Evolutionary conservation across 805 yeast genomes (phyloP).

Genomic region (Tetrapisispora fleetii): DNA sequence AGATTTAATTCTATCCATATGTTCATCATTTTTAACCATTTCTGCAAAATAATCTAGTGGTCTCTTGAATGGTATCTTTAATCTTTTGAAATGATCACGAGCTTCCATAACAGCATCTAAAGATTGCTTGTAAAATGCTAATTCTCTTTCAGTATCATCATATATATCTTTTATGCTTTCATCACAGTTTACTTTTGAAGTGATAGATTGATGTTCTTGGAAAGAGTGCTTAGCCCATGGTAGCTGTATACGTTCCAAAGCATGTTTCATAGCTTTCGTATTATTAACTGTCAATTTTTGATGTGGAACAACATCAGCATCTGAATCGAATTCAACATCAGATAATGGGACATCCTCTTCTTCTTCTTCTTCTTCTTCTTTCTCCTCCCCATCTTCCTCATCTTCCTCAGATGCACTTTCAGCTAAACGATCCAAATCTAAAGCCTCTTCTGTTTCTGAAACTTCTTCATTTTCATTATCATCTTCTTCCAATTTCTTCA

Average conservation of each 20-base stretch:
- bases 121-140: slow-evolving; percentile 92
- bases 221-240: slow-evolving; percentile 56
- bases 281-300: slow-evolving; percentile 86
- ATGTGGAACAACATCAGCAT: slow-evolving; percentile 88
- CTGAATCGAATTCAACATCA: slow-evolving; percentile 87
- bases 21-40: slow-evolving; percentile 96
- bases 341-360: slow-evolving; percentile 81
- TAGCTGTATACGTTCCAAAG: slow-evolving; percentile 55
- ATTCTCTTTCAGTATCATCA: slow-evolving; percentile 92
- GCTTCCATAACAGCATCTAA: slow-evolving; percentile 72
- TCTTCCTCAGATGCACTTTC: slow-evolving; percentile 27
- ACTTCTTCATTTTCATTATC: slow-evolving; percentile 30
- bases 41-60: slow-evolving; percentile 97
- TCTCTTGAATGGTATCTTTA: slow-evolving; percentile 80
- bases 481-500: slow-evolving; percentile 29
- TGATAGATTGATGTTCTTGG: slow-evolving; percentile 72
- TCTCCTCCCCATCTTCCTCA: slow-evolving; percentile 42
- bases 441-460: slow-evolving; percentile 33
- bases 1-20: slow-evolving; percentile 85
- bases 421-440: slow-evolving; percentile 16
- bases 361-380: slow-evolving; percentile 52
- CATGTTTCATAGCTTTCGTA: slow-evolving; percentile 65
- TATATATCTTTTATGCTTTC: slow-evolving; percentile 72
- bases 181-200: slow-evolving; percentile 51
- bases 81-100: slow-evolving; percentile 51